These are phyloP conservation scores for Phlebiopsis gigantea DNA, from an alignment of 768 basidiomycete species.

Conservation along the genomic window DNA sequence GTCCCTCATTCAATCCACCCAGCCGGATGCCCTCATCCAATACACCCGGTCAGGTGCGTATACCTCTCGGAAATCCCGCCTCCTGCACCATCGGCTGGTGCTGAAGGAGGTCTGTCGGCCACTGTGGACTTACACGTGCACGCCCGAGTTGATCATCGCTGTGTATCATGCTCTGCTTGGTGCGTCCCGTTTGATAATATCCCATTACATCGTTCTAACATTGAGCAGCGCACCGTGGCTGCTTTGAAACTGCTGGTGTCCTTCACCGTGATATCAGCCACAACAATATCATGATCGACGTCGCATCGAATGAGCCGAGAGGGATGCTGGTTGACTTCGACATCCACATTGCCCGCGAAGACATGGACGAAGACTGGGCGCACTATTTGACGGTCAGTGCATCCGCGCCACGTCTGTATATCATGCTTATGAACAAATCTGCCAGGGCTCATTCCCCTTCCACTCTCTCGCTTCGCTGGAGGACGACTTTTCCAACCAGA, in stretches of 20 bases:
- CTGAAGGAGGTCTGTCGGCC: constrained; percentile 2
- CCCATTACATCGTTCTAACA: neutral
- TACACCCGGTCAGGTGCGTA: neutral
- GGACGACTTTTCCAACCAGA: neutral
- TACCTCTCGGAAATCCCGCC: neutral
- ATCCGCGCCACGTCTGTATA: neutral
- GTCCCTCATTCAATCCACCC: neutral
- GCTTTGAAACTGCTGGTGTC: neutral
- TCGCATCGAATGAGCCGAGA: too few relatives aligned
- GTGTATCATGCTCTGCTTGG: neutral
- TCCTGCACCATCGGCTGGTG: constrained; percentile 5
- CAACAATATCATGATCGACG: constrained; percentile 7
- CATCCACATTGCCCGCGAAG: neutral
- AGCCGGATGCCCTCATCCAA: neutral
- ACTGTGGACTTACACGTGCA: neutral
- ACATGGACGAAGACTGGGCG: neutral
- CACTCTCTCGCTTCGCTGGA: neutral
- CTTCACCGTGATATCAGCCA: constrained; percentile 8
- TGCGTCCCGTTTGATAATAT: neutral
- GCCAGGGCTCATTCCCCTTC: neutral
- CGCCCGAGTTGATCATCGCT: neutral
- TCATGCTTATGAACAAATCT: neutral
- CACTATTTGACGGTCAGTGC: neutral
- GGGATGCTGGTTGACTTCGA: constrained; percentile 8
- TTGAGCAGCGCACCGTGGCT: neutral